Base-by-base conservation (phyloP, 352 stramenopile species). In the Pythium biforme region DNA sequence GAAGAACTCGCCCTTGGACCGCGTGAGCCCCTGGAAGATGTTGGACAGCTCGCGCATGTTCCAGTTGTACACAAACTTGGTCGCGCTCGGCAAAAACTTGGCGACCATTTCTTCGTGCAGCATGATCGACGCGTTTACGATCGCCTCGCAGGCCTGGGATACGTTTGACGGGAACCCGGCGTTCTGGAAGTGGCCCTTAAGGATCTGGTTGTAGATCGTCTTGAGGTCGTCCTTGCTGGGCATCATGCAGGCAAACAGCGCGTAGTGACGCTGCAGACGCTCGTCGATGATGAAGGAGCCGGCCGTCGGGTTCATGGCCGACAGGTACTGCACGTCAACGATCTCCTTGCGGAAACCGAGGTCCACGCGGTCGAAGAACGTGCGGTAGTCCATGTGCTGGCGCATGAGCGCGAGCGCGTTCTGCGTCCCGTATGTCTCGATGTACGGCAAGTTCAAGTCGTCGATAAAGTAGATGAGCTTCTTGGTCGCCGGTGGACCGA, bases 31-130 rank as follows among this genome's bases (percentile, higher is more conserved):
- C 74, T 99, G 96, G 69, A 99, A 98, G 51, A 98, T 95, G 57
- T 99, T 99, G 6, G 86, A 96, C 4, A 99, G 75, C 62, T 99
- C 94, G 17, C 96, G 89, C 94, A 96, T 98, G 74, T 98, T 99
- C 95, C 96, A 99, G 68, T 99, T 99, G 79, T 99, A 99, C 62
- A 98, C 97, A 68, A 99, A 99, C 69, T 98, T 97, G n/a, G 97
- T 94, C 43, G 95, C 95, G 40, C 90, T 98, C 3, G 95, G 96
- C 6, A 99, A 70, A 73, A 99, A 99, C 47, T 95, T 94, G 39
- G 93, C 84, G 33, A 86, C 87, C 64, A 99, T 97, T 50, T 96
- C 85, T 62, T 97, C 86, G 40, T 99, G 95, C 49, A 99, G 72
- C 37, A 92, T 62, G 45, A 94, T 94, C 9, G 90, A 97, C 9